Evolutionary conservation across 257 asterid species (phyloP).

Genomic region (Solanum etuberosum): DNA sequence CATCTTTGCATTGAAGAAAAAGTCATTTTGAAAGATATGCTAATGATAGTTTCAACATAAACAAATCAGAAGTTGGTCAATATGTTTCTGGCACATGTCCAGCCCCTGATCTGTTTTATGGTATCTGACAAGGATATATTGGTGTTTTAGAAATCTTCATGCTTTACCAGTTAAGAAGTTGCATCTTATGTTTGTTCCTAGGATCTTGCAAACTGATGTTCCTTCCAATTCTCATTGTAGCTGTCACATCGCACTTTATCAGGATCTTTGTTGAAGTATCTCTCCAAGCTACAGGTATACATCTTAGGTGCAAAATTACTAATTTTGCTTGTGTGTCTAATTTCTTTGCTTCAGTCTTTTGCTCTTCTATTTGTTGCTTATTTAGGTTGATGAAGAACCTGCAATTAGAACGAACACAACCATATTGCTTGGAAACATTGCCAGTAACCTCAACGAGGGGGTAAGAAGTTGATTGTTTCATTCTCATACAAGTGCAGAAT

Average conservation of each 20-base stretch:
- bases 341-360: neutral
- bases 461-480: constrained; percentile 27
- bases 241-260: constrained; percentile 91
- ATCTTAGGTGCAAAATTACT: neutral
- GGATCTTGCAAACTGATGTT: neutral
- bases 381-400: constrained; percentile 95
- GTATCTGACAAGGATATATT: neutral
- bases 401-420: constrained; percentile 98
- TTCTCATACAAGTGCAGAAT: constrained; percentile 1
- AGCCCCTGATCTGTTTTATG: neutral
- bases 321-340: constrained; percentile 1
- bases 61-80: neutral
- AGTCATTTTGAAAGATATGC: neutral
- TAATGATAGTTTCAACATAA: neutral
- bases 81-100: neutral
- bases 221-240: constrained; percentile 23
- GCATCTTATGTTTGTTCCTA: neutral
- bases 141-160: neutral
- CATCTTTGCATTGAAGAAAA: neutral
- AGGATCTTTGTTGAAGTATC: constrained; percentile 70
- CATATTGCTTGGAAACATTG: constrained; percentile 95
- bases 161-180: neutral
- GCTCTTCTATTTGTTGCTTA: constrained; percentile 6
- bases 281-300: constrained; percentile 85
- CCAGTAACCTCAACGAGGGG: constrained; percentile 91